Conservation (phyloP, 106 monocot genomes). For the Dendrobium nobile region DNA sequence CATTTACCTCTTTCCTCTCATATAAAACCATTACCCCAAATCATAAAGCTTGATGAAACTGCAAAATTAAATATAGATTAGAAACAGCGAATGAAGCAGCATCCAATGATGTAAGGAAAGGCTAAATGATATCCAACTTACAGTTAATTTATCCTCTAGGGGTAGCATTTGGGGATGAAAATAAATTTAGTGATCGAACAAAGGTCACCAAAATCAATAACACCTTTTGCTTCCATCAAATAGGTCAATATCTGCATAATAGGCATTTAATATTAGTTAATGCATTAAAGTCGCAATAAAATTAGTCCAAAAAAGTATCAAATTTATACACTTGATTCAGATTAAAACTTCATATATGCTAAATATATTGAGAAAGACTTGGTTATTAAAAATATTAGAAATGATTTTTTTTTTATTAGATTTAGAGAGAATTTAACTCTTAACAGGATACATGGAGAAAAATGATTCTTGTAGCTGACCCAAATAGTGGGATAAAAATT, state of each 20-base stretch:
- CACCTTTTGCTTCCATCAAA: conserved; percentile 86
- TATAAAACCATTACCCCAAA: conserved; percentile 72
- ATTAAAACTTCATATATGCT: neutral
- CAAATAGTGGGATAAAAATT: no score
- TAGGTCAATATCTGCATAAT: conserved; percentile 77
- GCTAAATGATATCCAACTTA: conserved; percentile 33
- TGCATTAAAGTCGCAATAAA: neutral
- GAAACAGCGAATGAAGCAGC: neutral
- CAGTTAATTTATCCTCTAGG: conserved; percentile 84
- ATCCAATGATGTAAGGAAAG: neutral
- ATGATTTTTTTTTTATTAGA: no score
- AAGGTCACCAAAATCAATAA: conserved; percentile 95
- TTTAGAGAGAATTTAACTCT: no score
- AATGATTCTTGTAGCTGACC: no score
- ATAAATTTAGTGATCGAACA: conserved; percentile 78
- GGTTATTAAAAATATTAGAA: no score
- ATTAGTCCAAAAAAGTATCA: neutral
- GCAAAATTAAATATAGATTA: conserved; percentile 12
- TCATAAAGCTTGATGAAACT: conserved; percentile 96
- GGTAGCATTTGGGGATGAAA: conserved; percentile 83
- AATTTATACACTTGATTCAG: neutral
- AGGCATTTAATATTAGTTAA: neutral
- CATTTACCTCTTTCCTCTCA: conserved; percentile 74
- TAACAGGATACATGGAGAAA: no score
- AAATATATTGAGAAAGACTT: no score